Conservation (phyloP, 1,139 yeast genomes). For the Blastobotrys illinoisensis region DNA sequence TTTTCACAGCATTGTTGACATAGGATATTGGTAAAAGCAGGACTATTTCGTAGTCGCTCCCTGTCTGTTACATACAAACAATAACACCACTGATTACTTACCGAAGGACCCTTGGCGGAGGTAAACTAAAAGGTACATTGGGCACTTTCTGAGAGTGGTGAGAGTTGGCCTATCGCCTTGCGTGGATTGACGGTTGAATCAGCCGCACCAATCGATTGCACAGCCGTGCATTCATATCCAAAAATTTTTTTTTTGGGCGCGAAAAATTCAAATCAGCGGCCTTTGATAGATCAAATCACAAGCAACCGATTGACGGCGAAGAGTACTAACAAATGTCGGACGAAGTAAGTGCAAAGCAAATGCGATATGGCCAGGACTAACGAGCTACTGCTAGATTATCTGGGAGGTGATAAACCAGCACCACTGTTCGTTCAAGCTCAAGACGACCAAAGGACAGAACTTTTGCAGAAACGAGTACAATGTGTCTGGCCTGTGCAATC, state of each 20-base stretch:
- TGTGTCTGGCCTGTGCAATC: slow-evolving; percentile 81
- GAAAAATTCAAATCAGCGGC: background rate
- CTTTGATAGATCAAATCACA: slow-evolving; percentile 1
- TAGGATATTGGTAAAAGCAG: no score
- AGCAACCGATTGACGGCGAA: background rate
- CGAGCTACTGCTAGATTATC: slow-evolving; percentile 44
- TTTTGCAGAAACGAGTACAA: slow-evolving; percentile 87
- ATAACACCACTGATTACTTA: no score
- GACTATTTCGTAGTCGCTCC: no score
- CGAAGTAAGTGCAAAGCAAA: slow-evolving; percentile 8
- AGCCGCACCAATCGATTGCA: background rate
- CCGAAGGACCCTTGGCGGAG: no score
- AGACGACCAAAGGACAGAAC: slow-evolving; percentile 72
- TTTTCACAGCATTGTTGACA: no score
- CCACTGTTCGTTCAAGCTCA: slow-evolving; percentile 82
- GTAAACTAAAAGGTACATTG: no score
- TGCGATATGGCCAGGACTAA: no score
- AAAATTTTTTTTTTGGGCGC: slow-evolving; percentile 5
- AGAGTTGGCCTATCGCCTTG: no score
- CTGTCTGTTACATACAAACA: no score
- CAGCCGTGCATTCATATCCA: slow-evolving; percentile 26
- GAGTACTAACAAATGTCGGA: slow-evolving; percentile 6
- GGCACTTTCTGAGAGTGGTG: no score
- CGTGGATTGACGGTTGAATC: background rate
- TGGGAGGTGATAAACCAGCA: slow-evolving; percentile 91